Base-by-base conservation (phyloP, 2,329 filamentous ascomycete genomes). In the Rosellinia necatrix region DNA sequence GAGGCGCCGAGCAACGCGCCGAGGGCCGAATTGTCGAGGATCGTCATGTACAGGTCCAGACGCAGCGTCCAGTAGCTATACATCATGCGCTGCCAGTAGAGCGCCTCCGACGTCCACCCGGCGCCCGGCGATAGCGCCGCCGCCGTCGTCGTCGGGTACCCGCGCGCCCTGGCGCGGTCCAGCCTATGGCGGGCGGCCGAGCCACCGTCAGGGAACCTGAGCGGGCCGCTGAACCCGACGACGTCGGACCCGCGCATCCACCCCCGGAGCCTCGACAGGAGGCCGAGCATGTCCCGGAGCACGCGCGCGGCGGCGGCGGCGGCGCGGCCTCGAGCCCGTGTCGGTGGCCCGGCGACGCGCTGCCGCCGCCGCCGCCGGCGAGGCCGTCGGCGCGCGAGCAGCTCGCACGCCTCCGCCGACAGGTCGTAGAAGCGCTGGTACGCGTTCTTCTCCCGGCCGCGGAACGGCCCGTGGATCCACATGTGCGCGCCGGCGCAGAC, bases 371-470 rank as follows among this genome's bases (percentile, higher is more conserved):
- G 15, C 17, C 21, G 9, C 32, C 35, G 15, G 12, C 35, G 8
- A 61, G 24, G 12, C 46, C 42, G 32, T 65, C 61, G 9, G 58
- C 61, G 6, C 37, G 13, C 35, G 6, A 64, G 34, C 9, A 61
- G 19, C n/a, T 49, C 61, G n/a, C 60, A 59, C 12, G 52, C 58
- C 25, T 60, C 41, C 2, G 58, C 35, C 6, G 58, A 42, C 17
- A 66, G 38, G 24, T 64, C 63, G 24, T 62, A 58, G 22, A 65
- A 60, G 9, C 34, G 40, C 9, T 66, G 58, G 29, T 61, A 61
- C 12, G 53, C 29, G 32, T 51, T 63, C 44, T 61, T 64, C 32
- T 49, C 17, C 12, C 32, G 51, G 34, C 55, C 53, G 17, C 37
- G 46, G 35, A 52, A 64, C 3, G 62, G 62, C 2, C 52, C 49